These are phyloP conservation scores for Stevia rebaudiana DNA, from an alignment of 140 eudicot species.

Conservation along the genomic window DNA sequence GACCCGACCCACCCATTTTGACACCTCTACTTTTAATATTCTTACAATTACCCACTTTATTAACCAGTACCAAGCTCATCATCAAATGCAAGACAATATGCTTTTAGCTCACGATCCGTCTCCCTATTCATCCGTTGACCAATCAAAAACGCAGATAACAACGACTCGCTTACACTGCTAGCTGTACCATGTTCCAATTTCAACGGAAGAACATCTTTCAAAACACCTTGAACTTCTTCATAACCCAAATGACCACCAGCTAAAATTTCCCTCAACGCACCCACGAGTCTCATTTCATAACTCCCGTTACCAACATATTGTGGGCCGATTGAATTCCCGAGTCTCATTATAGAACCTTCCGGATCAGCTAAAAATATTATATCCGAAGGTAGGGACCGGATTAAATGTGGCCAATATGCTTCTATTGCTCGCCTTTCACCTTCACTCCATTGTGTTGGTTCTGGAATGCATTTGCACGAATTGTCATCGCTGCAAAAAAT, in stretches of 20 bases:
- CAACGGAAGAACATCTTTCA: conserved; percentile 81
- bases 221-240: conserved; percentile 96
- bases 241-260: conserved; percentile 99
- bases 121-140: conserved; percentile 99
- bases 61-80: conserved; percentile 74
- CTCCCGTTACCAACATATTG: conserved; percentile 75
- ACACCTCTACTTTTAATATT: conserved; percentile 5
- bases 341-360: conserved; percentile 93
- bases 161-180: conserved; percentile 60
- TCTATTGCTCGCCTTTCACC: conserved; percentile 95
- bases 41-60: conserved; percentile 26
- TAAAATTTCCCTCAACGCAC: conserved; percentile 88
- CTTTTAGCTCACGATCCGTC: conserved; percentile 94
- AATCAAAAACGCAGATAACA: conserved; percentile 86
- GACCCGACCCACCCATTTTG: conserved; percentile 1
- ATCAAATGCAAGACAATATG: conserved; percentile 94
- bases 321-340: conserved; percentile 79
- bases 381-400: conserved; percentile 65
- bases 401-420: conserved; percentile 83
- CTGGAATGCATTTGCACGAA: conserved; percentile 91
- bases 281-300: conserved; percentile 93
- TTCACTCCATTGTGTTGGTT: conserved; percentile 98
- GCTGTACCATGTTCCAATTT: conserved; percentile 31
- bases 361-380: conserved; percentile 92
- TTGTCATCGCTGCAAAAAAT: conserved; percentile 92